Base-by-base conservation (phyloP, 2,329 filamentous ascomycete species). In the Paecilomyces sp. region DNA sequence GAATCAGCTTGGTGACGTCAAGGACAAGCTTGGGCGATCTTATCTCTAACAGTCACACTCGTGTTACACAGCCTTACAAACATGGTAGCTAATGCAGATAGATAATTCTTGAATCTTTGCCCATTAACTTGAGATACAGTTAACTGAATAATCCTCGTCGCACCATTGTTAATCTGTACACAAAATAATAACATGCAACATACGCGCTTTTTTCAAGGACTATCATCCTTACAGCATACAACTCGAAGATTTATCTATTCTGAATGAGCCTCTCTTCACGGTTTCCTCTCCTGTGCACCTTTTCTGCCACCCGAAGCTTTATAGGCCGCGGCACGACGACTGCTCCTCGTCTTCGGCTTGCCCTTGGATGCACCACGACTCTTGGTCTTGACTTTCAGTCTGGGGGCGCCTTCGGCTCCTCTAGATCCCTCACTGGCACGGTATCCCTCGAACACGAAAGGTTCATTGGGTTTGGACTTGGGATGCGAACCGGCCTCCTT, bases 401-500 rank as follows among this genome's bases (percentile, higher is more conserved):
- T 66, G 33, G 66, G 68, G 11, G 65, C 65, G 47, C 67, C 69
- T 60, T 66, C 67, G 55, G 58, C 56, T 22, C 54, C 30, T 28
- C 54, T 15, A 18, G 25, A 28, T 13, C 33, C 54, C n/a, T 72
- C 70, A 1, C 69, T 72, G 28, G 78, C 77, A 30, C 78, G 75
- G 59, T 78, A 71, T 18, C 78, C 78, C 62, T 80, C 78, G 60
- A 80, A 79, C 22, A 80, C 72, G 51, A 77, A 63, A 0, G 71
- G 71, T 58, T 71, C 74, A 15, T 63, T 66, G 3, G 64, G 30
- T 55, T 24, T 54, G 51, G 31, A 28, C 3, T 13, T 57, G 2
- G 28, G 34, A 22, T 34, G 59, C 57, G 24, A 64, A 33, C 62
- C 67, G n/a, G 64, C 63, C 25, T 62, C 66, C 62, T 70, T 73